Evolutionary conservation across 176 grass and related monocot species (phyloP), one percentile per base, ranked within the genome.

Genomic region (Raddia distichophylla): DNA sequence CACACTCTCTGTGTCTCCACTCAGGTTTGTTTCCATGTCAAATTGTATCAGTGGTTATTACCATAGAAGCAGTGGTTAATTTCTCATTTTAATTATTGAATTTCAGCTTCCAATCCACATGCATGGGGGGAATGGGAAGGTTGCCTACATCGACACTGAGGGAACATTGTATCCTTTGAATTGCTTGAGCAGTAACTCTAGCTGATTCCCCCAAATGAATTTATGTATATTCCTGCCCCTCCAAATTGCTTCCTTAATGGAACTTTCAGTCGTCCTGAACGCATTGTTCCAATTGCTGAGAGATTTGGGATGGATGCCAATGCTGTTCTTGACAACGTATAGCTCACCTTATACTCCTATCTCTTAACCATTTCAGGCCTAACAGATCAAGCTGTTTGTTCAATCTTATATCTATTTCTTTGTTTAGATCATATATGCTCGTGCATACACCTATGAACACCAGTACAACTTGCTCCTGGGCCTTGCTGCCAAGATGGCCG

Each of bases 361-460:
- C 46, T 79, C 5, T 72, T 82, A 54, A 54, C 69, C 9, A 58
- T 76, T 60, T 37, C 75, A 62, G 35, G 51, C 35, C 16, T 42
- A 20, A 32, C 15, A 42, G 5, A 82, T 20, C 19, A 35, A 67
- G 3, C 51, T 60, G 15, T 72, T 45, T 60, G 18, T 67, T 84
- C 20, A 67, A 86, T 46, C 49, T 40, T 57, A 19, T 40, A 52
- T 75, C 13, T 67, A 1, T 80, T 85, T 85, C 73, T 72, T 59
- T 59, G 58, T 74, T 80, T 62, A 97, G 90, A 97, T 98, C 73
- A 91, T 94, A 89, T 98, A 94, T 78, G 94, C 94, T 60, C 92
- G 94, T n/a, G 92, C 95, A 68, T 98, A 94, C 78, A 94, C 95
- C 5, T 98, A 98, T 66, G 90, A 98, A 84, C 95, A 98, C 75